Base-by-base conservation (phyloP, 805 yeast species). In the Henningerozyma blattae region DNA sequence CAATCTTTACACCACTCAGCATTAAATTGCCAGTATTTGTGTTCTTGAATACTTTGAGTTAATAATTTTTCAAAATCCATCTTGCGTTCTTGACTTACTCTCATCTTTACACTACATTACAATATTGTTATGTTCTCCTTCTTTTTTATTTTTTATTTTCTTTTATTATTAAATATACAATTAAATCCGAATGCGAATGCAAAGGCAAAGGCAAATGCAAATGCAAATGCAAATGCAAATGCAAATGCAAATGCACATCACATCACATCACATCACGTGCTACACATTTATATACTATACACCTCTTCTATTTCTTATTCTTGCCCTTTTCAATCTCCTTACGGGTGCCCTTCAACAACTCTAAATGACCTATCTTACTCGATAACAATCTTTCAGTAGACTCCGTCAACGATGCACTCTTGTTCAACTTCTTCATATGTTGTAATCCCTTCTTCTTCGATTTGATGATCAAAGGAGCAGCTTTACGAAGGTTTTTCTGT, bases 281-380 rank as follows among this genome's bases (percentile, higher is more conserved):
- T n/a, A n/a, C n/a, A n/a, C n/a, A n/a, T n/a, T n/a, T 12, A 20
- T 20, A 20, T 12, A 12, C 12, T 20, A 20, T 9, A 2, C 12
- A 12, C 24, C 12, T 20, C 24, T 26, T 10, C 27, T 30, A 15
- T 16, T 3, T 18, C 22, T 34, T 34, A 17, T 56, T 50, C 48
- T 67, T 61, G 31, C 56, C 63, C 52, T 71, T 81, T 52, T 84
- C 95, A 14, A 83, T 38, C 47, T 81, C 74, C 61, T 93, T 74
- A 64, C 96, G 75, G 6, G 91, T 77, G 13, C 98, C 98, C 57
- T 83, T 86, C 43, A 89, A 63, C 27, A 89, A 55, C 61, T 89
- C 98, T 48, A 89, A 67, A 57, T 89, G 97, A 18, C 98, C 98
- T 6, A 89, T 96, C 54, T 89, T 71, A 36, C 93, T 68, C 2